These are phyloP conservation scores for Acer yangbiense DNA, from an alignment of 345 rosid species.

Conservation along the genomic window DNA sequence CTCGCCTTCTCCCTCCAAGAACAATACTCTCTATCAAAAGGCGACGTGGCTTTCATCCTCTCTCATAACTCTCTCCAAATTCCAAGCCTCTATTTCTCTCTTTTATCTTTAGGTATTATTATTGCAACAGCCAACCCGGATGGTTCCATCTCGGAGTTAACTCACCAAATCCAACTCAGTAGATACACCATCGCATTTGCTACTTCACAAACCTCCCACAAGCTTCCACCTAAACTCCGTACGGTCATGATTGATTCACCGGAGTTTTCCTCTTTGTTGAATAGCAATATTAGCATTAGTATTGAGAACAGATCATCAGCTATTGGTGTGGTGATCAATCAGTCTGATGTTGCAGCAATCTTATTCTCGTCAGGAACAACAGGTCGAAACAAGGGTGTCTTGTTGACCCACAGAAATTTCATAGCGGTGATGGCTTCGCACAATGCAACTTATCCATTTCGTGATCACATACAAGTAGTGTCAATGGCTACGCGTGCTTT, in stretches of 20 bases:
- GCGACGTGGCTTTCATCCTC: constrained; percentile 67
- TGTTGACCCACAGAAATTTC: constrained; percentile 64
- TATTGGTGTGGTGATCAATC: constrained; percentile 31
- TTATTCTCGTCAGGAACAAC: constrained; percentile 85
- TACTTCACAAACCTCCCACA: constrained; percentile 52
- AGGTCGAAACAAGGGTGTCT: constrained; percentile 74
- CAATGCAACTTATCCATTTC: no score
- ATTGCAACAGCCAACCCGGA: constrained; percentile 72
- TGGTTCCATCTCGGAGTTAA: constrained; percentile 54
- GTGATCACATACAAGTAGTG: no score
- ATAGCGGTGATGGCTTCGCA: constrained; percentile 45
- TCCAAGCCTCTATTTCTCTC: constrained; percentile 68
- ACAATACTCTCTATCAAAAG: constrained; percentile 39
- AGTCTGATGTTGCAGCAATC: constrained; percentile 67
- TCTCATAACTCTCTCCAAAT: constrained; percentile 60
- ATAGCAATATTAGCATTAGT: neutral
- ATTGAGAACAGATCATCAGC: neutral
- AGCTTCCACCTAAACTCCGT: constrained; percentile 43
- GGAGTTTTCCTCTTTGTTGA: constrained; percentile 54
- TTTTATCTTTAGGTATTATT: constrained; percentile 64
- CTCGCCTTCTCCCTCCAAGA: constrained; percentile 41
- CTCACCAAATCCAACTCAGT: constrained; percentile 57
- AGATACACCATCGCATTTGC: constrained; percentile 72
- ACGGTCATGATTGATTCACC: constrained; percentile 70
- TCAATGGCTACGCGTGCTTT: no score